Evolutionary conservation across 805 yeast species (phyloP), one percentile per base, ranked within the genome.

Genomic region (Sugiyamaella lignohabitans): DNA sequence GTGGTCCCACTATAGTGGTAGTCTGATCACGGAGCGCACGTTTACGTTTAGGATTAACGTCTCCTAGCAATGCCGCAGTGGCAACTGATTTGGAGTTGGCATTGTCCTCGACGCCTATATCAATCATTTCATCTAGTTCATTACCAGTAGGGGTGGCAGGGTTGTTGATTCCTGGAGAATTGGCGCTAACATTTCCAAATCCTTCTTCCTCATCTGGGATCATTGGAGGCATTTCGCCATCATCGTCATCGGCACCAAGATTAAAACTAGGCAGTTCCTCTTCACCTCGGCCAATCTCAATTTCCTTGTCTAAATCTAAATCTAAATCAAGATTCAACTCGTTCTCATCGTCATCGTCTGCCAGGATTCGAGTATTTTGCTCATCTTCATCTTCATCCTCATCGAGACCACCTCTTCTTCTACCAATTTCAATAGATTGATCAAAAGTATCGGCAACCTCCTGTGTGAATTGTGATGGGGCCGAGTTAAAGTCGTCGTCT

Each of bases 381-480:
- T 59, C 61, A 3, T 64, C 67, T 27, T 52, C 58, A 14, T 52
- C 58, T n/a, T 35, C 38, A 35, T 59, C 61, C 3, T 64, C 67
- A 29, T 52, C 58, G 14, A 52, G 57, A 14, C 29, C 43, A 4
- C 29, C 40, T 6, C 36, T 43, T 6, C 16, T 38, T 62, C 93
- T 75, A 6, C 83, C 86, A 38, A 79, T 56, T 60, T 86, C 95
- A 38, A 86, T 72, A 0, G 89, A 82, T 27, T 68, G 71, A 55
- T 82, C 83, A 38, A 71, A 50, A 11, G 36, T 29, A 20, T 34
- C 46, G 14, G 24, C 10, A n/a, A n/a, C n/a, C n/a, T n/a, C n/a
- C 21, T 44, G 47, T 35, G 40, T 5, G 49, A 48, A 27, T 27
- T 27, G 32, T 8, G 32, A 27, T n/a, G n/a, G n/a, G n/a, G n/a